These are phyloP conservation scores for Evernia prunastri DNA, from an alignment of 495 filamentous ascomycete genomes.

Conservation along the genomic window DNA sequence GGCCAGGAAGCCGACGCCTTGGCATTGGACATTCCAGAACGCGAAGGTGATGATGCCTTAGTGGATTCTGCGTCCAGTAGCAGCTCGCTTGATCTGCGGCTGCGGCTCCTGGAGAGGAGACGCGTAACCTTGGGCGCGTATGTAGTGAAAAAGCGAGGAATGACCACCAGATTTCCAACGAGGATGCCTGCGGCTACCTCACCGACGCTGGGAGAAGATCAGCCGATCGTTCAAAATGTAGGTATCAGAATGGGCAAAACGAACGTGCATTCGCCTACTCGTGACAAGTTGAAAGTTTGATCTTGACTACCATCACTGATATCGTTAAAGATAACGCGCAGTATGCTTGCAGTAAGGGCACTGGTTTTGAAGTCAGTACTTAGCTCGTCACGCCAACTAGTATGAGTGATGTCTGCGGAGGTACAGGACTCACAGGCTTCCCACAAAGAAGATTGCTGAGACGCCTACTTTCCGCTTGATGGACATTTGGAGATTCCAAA, in stretches of 20 bases:
- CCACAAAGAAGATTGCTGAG: slow-evolving; percentile 4
- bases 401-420: not conserved
- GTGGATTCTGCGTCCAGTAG: not conserved
- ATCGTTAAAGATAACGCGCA: not conserved
- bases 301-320: not conserved
- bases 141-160: not conserved
- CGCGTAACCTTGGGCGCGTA: not conserved
- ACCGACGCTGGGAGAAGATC: not conserved
- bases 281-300: not conserved
- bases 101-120: not conserved
- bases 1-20: slow-evolving; percentile 2
- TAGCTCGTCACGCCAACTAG: not conserved
- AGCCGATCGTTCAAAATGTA: not conserved
- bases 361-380: not conserved
- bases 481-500: slow-evolving; percentile 30
- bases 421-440: not conserved
- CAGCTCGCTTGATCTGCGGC: not conserved
- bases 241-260: not conserved
- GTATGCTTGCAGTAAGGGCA: not conserved
- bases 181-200: slow-evolving; percentile 4
- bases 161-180: not conserved
- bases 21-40: not conserved
- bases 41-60: too few species aligned
- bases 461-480: not conserved
- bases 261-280: not conserved